These are phyloP conservation scores for Russula griseocarnosa DNA, from an alignment of 768 basidiomycete species.

Conservation along the genomic window DNA sequence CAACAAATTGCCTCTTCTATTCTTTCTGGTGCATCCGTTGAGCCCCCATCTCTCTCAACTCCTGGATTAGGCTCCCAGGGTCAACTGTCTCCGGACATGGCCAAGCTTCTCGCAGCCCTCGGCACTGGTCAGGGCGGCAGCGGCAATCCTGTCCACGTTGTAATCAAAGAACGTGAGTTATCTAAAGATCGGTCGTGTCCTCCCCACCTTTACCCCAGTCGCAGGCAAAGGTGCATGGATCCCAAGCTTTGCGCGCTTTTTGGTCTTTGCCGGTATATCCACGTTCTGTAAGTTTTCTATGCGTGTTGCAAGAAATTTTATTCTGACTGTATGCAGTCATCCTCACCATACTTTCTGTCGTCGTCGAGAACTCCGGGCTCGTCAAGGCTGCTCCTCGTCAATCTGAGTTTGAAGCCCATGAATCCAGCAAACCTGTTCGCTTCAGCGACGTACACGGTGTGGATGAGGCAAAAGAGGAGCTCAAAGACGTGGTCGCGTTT, in stretches of 20 bases:
- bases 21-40: slow-evolving; percentile 30
- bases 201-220: background rate
- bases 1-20: slow-evolving; percentile 44
- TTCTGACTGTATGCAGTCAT: slow-evolving; percentile 47
- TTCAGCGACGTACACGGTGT: slow-evolving; percentile 97
- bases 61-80: slow-evolving; percentile 10
- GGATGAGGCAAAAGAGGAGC: slow-evolving; percentile 94
- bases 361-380: slow-evolving; percentile 90
- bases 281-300: slow-evolving; percentile 57
- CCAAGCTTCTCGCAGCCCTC: slow-evolving; percentile 44
- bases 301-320: background rate
- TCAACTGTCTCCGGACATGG: slow-evolving; percentile 35
- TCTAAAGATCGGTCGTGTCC: background rate
- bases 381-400: slow-evolving; percentile 83
- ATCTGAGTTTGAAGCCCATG: slow-evolving; percentile 75
- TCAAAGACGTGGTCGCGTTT: slow-evolving; percentile 93
- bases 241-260: slow-evolving; percentile 58
- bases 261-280: slow-evolving; percentile 50
- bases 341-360: slow-evolving; percentile 79
- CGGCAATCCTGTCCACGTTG: slow-evolving; percentile 69
- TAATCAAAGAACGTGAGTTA: slow-evolving; percentile 73
- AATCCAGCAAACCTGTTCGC: slow-evolving; percentile 71
- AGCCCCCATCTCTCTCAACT: background rate
- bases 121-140: slow-evolving; percentile 43
- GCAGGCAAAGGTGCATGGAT: slow-evolving; percentile 68